Evolutionary conservation across 306 rosid genomes (phyloP).

Genomic region (Prunus mongolica): DNA sequence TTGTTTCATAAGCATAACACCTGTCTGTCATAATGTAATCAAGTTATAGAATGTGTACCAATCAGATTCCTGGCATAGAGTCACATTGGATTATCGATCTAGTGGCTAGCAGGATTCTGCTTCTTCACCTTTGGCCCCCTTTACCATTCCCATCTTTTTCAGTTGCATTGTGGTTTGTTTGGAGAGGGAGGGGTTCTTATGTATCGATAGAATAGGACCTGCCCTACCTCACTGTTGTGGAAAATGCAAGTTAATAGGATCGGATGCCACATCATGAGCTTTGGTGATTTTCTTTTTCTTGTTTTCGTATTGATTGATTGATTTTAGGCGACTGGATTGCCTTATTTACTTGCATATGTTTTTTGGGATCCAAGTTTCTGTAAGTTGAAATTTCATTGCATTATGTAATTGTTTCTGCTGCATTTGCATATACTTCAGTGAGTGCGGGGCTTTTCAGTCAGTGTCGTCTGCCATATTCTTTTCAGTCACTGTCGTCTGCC

Average conservation of each 20-base stretch:
- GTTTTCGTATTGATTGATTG: too few relatives aligned
- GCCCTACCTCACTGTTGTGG: not conserved
- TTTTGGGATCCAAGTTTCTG: not conserved
- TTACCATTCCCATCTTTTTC: not conserved
- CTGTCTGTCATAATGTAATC: slow-evolving; percentile 7
- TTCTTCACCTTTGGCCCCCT: not conserved
- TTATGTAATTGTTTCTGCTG: not conserved
- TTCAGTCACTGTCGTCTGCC: too few relatives aligned
- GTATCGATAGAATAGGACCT: not conserved
- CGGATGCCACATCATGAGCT: not conserved
- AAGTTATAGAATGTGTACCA: not conserved
- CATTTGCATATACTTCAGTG: too few relatives aligned
- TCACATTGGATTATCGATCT: not conserved
- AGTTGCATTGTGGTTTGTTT: not conserved
- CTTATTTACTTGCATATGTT: not conserved
- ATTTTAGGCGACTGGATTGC: not conserved
- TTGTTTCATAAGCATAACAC: slow-evolving; percentile 19
- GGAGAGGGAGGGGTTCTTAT: not conserved
- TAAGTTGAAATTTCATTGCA: not conserved
- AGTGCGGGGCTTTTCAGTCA: too few relatives aligned
- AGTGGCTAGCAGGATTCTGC: not conserved
- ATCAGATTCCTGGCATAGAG: not conserved
- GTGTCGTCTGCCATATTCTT: too few relatives aligned
- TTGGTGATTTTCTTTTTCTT: too few relatives aligned
- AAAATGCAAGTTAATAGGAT: not conserved